Evolutionary conservation across 1,284 basidiomycete species (phyloP).

Genomic region (Cystobasidiaceae sp.): DNA sequence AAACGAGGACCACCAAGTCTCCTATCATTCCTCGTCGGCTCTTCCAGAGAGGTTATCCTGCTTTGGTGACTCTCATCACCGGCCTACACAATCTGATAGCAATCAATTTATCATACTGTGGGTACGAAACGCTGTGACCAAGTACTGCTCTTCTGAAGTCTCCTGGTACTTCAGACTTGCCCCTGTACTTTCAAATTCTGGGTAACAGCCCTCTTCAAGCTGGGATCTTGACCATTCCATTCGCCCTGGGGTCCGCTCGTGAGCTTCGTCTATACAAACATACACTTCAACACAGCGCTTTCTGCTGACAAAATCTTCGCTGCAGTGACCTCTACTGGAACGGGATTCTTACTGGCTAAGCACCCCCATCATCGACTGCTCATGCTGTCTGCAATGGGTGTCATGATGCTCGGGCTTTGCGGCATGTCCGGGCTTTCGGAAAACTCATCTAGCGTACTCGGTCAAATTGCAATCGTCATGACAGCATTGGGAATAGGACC

Average conservation of each 20-base stretch:
- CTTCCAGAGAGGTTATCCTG: background rate
- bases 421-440: background rate
- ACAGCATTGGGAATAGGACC: conserved; percentile 14
- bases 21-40: conserved; percentile 8
- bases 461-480: background rate
- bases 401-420: background rate
- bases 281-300: background rate
- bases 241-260: conserved; percentile 13
- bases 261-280: background rate
- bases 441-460: background rate
- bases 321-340: background rate
- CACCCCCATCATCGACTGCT: conserved; percentile 9
- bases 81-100: conserved; percentile 1
- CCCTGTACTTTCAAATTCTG: conserved; percentile 20
- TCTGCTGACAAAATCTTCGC: background rate
- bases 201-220: conserved; percentile 10
- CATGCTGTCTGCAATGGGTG: background rate
- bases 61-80: background rate
- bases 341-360: conserved; percentile 5
- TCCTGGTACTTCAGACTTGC: background rate
- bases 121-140: background rate
- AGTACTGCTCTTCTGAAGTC: background rate
- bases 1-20: background rate
- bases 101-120: conserved; percentile 9
- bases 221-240: conserved; percentile 15